Evolutionary conservation across 192 early-diverging fungal genomes (phyloP), one percentile per base, ranked within the genome.

Genomic region (Entophlyctis luteolus): DNA sequence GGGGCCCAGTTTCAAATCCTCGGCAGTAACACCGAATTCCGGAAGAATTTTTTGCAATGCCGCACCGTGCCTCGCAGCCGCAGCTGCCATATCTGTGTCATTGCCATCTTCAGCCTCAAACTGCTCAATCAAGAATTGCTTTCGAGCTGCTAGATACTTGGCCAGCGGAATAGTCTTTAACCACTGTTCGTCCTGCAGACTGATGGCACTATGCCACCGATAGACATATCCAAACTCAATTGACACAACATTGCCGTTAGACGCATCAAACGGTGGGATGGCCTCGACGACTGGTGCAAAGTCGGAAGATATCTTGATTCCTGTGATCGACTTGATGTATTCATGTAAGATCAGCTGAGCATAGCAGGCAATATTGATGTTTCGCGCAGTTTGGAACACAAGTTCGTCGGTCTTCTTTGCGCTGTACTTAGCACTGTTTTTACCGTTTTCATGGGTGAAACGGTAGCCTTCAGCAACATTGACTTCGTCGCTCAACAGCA

Each of bases 331-430:
- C 35, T 67, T 72, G 28, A 82, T 22, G 33, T 82, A 82, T 38
- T 82, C 76, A 4, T 76, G 67, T 3, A 80, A 50, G 20, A 82
- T 70, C 2, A 80, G 37, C 27, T 77, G 79, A 4, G 70, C 48
- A 39, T 77, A 82, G 23, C 66, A 83, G 22, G 48, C 81, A 36
- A 68, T 55, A 57, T 82, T 82, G 38, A 82, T 59, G 29, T 80
- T 59, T 18, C 81, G 59, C 12, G 81, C 80, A 18, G 80, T 80
- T 59, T 82, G 81, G 59, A 82, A 82, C 1, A 82, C 34, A 25
- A 70, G 58, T 50, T 82, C 81, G 27, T 82, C 81, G 29, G 48
- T 49, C 50, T 37, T 53, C 49, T 72, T 70, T 20, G 37, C n/a
- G 20, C 8, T 8, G 68, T 52, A 48, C 18, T 35, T 37, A 4